These are phyloP conservation scores for Globisporangium viniferum DNA, from an alignment of 352 stramenopile species.

Conservation along the genomic window DNA sequence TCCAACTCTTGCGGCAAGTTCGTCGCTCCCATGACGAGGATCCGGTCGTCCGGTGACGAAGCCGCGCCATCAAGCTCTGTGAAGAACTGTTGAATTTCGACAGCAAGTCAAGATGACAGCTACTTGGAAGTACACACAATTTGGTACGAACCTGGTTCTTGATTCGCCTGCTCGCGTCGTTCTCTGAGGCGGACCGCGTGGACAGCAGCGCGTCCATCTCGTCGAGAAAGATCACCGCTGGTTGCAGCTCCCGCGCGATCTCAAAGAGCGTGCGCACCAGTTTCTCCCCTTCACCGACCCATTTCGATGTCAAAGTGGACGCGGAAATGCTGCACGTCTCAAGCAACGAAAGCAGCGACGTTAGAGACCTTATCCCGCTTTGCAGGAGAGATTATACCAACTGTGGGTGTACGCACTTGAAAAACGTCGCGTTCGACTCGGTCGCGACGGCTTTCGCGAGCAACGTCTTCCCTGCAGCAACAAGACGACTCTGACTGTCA, in stretches of 20 bases:
- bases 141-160: conserved; percentile 77
- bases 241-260: conserved; percentile 83
- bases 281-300: conserved; percentile 93
- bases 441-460: conserved; percentile 81
- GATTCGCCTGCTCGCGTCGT: conserved; percentile 83
- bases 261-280: conserved; percentile 92
- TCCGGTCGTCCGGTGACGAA: conserved; percentile 67
- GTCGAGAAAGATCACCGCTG: conserved; percentile 88
- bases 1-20: conserved; percentile 87
- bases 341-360: conserved; percentile 4
- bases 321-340: conserved; percentile 67
- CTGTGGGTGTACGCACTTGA: conserved; percentile 43
- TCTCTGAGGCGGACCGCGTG: conserved; percentile 68
- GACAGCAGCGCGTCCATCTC: conserved; percentile 87
- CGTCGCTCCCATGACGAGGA: conserved; percentile 87
- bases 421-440: conserved; percentile 81
- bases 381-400: background rate
- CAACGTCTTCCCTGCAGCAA: conserved; percentile 65
- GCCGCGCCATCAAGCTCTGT: conserved; percentile 80
- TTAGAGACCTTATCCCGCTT: background rate
- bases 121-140: background rate
- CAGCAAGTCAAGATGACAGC: background rate
- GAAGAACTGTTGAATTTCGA: conserved; percentile 64
- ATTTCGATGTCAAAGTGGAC: conserved; percentile 88
- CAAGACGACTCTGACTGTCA: background rate